Evolutionary conservation across 192 early-diverging fungal genomes (phyloP).

Genomic region (Pilaira anomala): DNA sequence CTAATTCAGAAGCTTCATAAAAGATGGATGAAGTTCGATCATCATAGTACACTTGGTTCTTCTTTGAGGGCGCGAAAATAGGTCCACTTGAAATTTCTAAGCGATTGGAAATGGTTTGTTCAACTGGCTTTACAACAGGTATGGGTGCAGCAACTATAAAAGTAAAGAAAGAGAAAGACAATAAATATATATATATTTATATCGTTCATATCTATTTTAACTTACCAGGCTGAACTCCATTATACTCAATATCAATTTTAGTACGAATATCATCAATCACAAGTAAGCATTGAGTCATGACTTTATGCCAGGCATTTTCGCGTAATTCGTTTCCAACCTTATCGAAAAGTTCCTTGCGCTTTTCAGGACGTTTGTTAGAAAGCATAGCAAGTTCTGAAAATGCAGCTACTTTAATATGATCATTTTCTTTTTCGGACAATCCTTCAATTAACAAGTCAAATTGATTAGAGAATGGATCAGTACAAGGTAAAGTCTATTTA

Average conservation of each 20-base stretch:
- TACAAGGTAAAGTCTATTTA: neutral
- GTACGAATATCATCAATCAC: conserved; percentile 15
- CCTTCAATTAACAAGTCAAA: conserved; percentile 13
- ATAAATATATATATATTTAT: neutral
- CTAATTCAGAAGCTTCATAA: neutral
- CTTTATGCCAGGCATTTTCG: conserved; percentile 15
- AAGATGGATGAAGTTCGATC: conserved; percentile 5
- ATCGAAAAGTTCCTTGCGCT: conserved; percentile 8
- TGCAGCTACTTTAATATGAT: neutral
- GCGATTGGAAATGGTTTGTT: neutral
- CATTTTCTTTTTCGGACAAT: neutral
- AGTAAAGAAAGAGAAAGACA: too few relatives aligned
- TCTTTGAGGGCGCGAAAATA: neutral
- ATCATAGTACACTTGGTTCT: neutral
- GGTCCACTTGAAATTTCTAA: neutral
- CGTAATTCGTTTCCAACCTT: neutral
- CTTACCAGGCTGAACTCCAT: neutral
- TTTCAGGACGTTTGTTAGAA: neutral
- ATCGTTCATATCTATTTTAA: neutral
- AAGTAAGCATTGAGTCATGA: conserved; percentile 7
- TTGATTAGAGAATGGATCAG: neutral
- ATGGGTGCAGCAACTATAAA: neutral
- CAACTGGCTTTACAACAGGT: neutral
- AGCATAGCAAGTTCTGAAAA: conserved; percentile 20
- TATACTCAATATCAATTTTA: conserved; percentile 19